A percentile compares a stretch with the other conserved stretches of the same genome.
Evolutionary conservation across 1,284 basidiomycete species (phyloP).

Genomic region (Sporisorium scitamineum): DNA sequence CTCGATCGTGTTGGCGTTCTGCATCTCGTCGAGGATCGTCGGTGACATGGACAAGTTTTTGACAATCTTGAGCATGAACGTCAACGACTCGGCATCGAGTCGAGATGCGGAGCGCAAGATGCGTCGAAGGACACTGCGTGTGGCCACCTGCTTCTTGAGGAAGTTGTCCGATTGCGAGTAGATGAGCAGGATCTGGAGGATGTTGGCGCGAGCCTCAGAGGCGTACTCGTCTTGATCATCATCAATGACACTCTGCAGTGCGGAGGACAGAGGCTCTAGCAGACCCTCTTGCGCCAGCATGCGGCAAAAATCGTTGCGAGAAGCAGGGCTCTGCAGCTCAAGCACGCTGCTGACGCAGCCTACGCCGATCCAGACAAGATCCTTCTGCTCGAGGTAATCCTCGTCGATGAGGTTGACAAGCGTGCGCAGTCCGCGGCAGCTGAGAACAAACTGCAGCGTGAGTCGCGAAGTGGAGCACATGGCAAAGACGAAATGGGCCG

Average conservation of each 20-base stretch:
- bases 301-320: constrained; percentile 96
- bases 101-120: constrained; percentile 69
- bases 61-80: constrained; percentile 90
- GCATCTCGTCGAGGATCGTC: constrained; percentile 87
- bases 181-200: constrained; percentile 88
- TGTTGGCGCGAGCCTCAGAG: constrained; percentile 84
- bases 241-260: constrained; percentile 86
- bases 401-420: constrained; percentile 96
- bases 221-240: constrained; percentile 74
- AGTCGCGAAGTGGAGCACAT: constrained; percentile 91
- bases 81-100: constrained; percentile 81
- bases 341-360: constrained; percentile 95
- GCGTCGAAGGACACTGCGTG: constrained; percentile 88
- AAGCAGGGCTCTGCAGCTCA: constrained; percentile 89
- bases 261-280: constrained; percentile 89
- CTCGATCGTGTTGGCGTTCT: constrained; percentile 95
- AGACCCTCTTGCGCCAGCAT: constrained; percentile 97
- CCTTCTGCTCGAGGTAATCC: constrained; percentile 86
- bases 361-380: constrained; percentile 91
- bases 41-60: constrained; percentile 92
- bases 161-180: constrained; percentile 94
- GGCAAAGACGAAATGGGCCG: constrained; percentile 91
- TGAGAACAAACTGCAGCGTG: constrained; percentile 74
- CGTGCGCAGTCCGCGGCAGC: constrained; percentile 91
- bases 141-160: constrained; percentile 89